A percentile compares a stretch with the other conserved stretches of the same genome.
phyloP scores from a whole-genome alignment of 2,329 filamentous ascomycete genomes.

The Tolypocladium inflatum region DNA sequence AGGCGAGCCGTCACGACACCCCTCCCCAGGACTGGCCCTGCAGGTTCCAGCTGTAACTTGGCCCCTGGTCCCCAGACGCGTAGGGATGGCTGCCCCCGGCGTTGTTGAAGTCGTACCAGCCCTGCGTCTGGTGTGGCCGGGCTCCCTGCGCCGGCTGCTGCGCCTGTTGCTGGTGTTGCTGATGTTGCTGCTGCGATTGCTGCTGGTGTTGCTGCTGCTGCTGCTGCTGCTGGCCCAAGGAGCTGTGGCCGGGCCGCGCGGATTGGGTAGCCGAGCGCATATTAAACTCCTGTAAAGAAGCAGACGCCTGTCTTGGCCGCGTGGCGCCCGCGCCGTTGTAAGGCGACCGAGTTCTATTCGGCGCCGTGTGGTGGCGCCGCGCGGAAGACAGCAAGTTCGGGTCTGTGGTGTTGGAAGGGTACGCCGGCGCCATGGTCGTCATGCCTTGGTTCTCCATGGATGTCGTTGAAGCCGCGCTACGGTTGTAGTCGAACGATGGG shows the following conservation, averaged over 20 bases:
- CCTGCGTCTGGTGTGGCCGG: slow-evolving; percentile 1
- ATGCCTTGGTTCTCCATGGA: not conserved
- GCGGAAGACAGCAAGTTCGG: not conserved
- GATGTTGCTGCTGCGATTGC: not conserved
- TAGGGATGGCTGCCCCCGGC: slow-evolving; percentile 9
- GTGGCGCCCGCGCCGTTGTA: not conserved
- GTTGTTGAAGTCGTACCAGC: slow-evolving; percentile 5
- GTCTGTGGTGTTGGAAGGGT: slow-evolving; percentile 1
- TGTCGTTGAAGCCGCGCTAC: slow-evolving; percentile 16
- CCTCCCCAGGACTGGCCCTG: slow-evolving; percentile 11
- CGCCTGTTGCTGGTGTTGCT: not conserved
- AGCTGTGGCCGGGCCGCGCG: not conserved
- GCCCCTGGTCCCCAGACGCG: slow-evolving; percentile 9
- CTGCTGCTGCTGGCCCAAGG: not conserved
- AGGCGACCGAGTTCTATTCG: not conserved
- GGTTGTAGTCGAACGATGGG: slow-evolving; percentile 12
- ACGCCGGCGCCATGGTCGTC: not conserved
- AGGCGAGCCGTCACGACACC: not conserved
- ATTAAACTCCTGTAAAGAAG: not conserved
- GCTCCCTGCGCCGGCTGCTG: not conserved
- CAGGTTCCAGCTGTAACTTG: slow-evolving; percentile 15
- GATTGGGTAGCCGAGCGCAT: not conserved
- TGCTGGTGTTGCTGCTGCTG: not conserved
- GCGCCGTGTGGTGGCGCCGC: not conserved
- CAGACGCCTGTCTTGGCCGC: not conserved